These are phyloP conservation scores for Dendrobium nobile DNA, from an alignment of 106 monocot genomes.

Conservation along the genomic window DNA sequence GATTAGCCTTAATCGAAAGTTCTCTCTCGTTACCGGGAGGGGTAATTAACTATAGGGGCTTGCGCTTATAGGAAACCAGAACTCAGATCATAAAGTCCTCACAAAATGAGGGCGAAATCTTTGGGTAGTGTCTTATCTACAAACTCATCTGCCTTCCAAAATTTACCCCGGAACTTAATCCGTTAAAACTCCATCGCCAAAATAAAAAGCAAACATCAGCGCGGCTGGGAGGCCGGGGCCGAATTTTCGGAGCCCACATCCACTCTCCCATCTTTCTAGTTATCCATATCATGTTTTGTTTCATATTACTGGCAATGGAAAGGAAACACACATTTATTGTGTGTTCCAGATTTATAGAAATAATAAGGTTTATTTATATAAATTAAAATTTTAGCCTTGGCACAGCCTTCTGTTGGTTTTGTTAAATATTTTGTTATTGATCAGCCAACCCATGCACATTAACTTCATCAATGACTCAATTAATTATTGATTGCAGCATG, in stretches of 20 bases:
- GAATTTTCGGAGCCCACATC: not conserved
- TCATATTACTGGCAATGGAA: not conserved
- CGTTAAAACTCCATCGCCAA: not conserved
- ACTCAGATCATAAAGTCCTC: too few species aligned
- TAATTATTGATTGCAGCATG: slow-evolving; percentile 8
- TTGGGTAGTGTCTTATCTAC: too few species aligned
- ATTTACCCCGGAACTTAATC: too few species aligned
- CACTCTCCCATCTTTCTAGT: not conserved
- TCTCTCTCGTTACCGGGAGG: too few species aligned
- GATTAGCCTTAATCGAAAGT: too few species aligned
- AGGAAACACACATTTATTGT: not conserved
- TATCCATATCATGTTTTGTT: not conserved
- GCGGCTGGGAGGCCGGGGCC: too few species aligned
- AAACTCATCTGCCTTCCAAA: too few species aligned
- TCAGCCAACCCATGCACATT: not conserved
- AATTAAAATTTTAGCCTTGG: not conserved
- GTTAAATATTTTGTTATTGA: not conserved
- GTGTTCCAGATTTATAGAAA: not conserved
- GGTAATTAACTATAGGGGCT: too few species aligned
- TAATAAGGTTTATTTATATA: not conserved
- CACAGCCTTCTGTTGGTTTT: not conserved
- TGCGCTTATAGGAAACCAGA: too few species aligned
- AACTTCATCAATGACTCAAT: not conserved
- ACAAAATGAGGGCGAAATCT: too few species aligned
- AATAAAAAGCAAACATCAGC: too few species aligned